phyloP scores from a whole-genome alignment of 345 rosid species.

The Psidium guajava region DNA sequence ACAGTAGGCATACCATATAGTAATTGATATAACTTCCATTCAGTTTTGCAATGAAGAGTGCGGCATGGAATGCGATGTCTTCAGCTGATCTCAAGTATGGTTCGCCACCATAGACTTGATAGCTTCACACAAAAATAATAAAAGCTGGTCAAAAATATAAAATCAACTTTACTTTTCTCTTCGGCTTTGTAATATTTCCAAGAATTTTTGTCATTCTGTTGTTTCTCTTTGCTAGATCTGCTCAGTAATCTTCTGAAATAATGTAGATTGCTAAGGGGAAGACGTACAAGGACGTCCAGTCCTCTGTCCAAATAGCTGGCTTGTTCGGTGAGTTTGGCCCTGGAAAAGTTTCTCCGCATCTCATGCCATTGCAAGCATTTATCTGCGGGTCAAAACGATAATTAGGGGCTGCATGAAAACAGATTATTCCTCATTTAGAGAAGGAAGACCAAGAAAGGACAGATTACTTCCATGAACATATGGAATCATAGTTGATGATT shows the following conservation, averaged over 20 bases:
- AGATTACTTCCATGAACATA: background rate
- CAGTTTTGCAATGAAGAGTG: constrained; percentile 60
- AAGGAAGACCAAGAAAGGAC: background rate
- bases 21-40: constrained; percentile 80
- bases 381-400: constrained; percentile 27
- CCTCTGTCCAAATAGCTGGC: constrained; percentile 82
- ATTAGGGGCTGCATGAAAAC: background rate
- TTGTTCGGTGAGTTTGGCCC: constrained; percentile 84
- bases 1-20: constrained; percentile 53
- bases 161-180: background rate
- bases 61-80: constrained; percentile 73
- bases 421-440: background rate
- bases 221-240: background rate
- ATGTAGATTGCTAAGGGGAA: background rate
- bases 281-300: constrained; percentile 85
- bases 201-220: background rate
- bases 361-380: constrained; percentile 80
- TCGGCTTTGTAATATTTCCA: background rate
- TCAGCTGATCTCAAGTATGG: constrained; percentile 56
- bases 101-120: constrained; percentile 60
- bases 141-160: background rate
- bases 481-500: background rate
- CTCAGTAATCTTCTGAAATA: background rate
- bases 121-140: constrained; percentile 19
- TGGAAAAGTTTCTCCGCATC: constrained; percentile 66